Evolutionary conservation across 441 rosid genomes (phyloP).

Genomic region (Euphorbia corollata): DNA sequence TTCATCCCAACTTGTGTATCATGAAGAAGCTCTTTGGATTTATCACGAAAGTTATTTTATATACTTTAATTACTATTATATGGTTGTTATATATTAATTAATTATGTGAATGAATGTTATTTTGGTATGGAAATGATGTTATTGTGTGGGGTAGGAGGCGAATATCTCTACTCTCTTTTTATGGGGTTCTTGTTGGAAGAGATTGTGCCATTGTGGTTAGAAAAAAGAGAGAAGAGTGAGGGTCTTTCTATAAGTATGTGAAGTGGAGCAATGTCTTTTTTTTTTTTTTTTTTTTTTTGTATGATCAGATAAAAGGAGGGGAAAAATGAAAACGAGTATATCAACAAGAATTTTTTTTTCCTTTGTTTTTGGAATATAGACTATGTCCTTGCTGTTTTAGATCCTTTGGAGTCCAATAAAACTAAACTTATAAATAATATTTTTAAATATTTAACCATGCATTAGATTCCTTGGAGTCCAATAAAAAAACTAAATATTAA

Average conservation of each 20-base stretch:
- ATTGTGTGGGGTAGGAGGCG: background rate
- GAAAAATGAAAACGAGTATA: background rate
- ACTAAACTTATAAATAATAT: too few relatives aligned
- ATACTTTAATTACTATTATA: background rate
- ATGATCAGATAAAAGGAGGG: background rate
- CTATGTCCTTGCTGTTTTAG: background rate
- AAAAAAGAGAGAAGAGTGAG: background rate
- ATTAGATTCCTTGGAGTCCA: too few relatives aligned
- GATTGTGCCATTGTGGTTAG: background rate
- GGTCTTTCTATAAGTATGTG: background rate
- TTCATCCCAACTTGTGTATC: slow-evolving; percentile 43
- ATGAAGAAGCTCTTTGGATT: slow-evolving; percentile 21
- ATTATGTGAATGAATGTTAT: background rate
- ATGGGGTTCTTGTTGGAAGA: background rate
- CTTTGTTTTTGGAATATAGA: too few relatives aligned
- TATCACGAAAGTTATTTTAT: background rate
- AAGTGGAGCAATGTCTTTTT: slow-evolving; percentile 5
- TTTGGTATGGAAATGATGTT: background rate
- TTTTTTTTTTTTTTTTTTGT: background rate
- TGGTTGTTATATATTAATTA: too few relatives aligned
- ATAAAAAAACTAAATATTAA: too few relatives aligned
- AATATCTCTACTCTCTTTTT: background rate
- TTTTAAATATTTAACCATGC: too few relatives aligned
- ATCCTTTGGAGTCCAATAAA: background rate
- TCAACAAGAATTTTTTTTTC: background rate